These are phyloP conservation scores for Lichtheimia hyalospora DNA, from an alignment of 371 early-diverging fungal species.

Conservation along the genomic window DNA sequence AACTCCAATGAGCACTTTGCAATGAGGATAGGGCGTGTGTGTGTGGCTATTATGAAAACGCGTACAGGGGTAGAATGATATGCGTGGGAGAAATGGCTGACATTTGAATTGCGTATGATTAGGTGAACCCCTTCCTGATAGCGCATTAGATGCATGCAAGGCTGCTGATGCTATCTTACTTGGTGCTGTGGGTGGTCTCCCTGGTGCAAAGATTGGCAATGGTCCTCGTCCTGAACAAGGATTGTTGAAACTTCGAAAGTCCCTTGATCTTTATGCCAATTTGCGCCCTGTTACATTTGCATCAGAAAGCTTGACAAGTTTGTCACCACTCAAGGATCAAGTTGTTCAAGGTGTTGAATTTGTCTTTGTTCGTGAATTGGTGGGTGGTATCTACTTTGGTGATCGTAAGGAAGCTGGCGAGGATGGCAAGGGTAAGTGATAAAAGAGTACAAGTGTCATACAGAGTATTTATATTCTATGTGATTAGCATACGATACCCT, in stretches of 20 bases:
- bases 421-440: slow-evolving; percentile 62
- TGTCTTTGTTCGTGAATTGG: slow-evolving; percentile 91
- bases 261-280: slow-evolving; percentile 92
- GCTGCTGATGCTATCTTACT: slow-evolving; percentile 87
- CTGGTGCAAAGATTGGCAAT: slow-evolving; percentile 84
- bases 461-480: background rate
- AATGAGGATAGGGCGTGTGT: no score
- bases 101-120: background rate
- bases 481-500: slow-evolving; percentile 86
- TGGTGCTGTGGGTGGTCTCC: slow-evolving; percentile 94
- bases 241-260: slow-evolving; percentile 87
- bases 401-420: slow-evolving; percentile 84
- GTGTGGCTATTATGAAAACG: no score
- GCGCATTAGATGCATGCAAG: slow-evolving; percentile 78
- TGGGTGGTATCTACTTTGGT: slow-evolving; percentile 98
- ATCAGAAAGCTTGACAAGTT: slow-evolving; percentile 74
- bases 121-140: slow-evolving; percentile 85
- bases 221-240: slow-evolving; percentile 95
- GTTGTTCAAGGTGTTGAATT: slow-evolving; percentile 89
- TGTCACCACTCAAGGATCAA: slow-evolving; percentile 89
- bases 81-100: background rate
- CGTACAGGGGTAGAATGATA: no score
- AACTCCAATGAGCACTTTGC: no score
- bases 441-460: background rate
- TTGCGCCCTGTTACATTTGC: slow-evolving; percentile 94